Base-by-base conservation (phyloP, 169 alveolate species). In the Eimeria praecox region DNA sequence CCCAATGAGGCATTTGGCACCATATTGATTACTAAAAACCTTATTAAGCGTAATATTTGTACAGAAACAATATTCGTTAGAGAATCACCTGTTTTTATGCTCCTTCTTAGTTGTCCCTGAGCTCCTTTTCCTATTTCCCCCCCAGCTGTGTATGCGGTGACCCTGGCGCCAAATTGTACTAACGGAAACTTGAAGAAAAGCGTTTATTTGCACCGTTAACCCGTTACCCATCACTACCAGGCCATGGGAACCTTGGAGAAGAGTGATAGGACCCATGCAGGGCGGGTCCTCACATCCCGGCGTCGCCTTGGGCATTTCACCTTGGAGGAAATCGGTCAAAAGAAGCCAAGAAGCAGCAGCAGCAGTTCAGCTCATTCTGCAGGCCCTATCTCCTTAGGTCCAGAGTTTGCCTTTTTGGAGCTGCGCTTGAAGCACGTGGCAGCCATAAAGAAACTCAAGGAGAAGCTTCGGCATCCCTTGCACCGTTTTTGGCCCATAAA, bases 381-480 rank as follows among this genome's bases (percentile, higher is more conserved):
- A 30, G 12, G 54, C 38, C 40, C 33, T 40, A 2, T 24, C 62
- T 9, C 35, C 5, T 20, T 40, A n/a, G 92, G 92, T 33, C 5
- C 20, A 44, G 92, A 85, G 24, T 33, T 52, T 22, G 1, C 92
- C 54, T 85, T 59, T 27, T 30, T 85, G 24, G 56, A 85, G 75
- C 40, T 30, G 78, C 75, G 92, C 3, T 80, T 85, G 56, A 59
- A 85, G 38, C 92, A 85, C 46, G 92, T 59, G 56, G 46, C 78
- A 3, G 92, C 92, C n/a, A 44, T 85, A 30, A 52, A 59, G 92
- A 85, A 85, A 46, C 56, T n/a, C 46, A 33, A 24, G 6, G 62
- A 59, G 78, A 59, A n/a, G 9, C 78, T 85, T 14, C 92, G 92
- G 12, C 92, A 85, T 59, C 95, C 95, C 44, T 87, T 90, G n/a